Percentiles rank a stretch among this genome's conserved stretches.
These are phyloP conservation scores for Boletus pseudopeckii DNA, from an alignment of 768 basidiomycete species.

Conservation along the genomic window DNA sequence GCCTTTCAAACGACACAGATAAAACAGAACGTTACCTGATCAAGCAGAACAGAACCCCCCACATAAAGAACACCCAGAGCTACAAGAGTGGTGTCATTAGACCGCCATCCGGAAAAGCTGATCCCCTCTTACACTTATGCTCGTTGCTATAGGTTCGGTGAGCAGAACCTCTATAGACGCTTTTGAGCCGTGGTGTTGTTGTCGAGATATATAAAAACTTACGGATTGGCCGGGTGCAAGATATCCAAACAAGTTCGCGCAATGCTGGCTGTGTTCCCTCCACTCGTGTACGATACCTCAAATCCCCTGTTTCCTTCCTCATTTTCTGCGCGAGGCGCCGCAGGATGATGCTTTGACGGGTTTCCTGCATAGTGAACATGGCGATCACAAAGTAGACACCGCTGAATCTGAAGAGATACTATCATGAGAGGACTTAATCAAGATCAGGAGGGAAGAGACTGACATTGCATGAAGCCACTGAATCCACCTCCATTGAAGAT, in stretches of 20 bases:
- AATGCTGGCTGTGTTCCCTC: constrained; percentile 61
- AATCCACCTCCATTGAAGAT: constrained; percentile 75
- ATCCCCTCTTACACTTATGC: constrained; percentile 56
- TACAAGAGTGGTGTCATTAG: constrained; percentile 20
- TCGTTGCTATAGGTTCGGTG: constrained; percentile 65
- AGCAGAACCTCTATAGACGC: constrained; percentile 13
- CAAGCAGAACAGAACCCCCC: constrained; percentile 70
- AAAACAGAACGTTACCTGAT: constrained; percentile 40
- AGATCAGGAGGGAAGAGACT: constrained; percentile 7
- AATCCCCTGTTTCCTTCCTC: constrained; percentile 64
- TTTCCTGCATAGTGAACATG: constrained; percentile 62
- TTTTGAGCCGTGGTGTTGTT: neutral
- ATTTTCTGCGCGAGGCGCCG: constrained; percentile 56
- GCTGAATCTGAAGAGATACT: constrained; percentile 40
- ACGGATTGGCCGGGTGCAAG: constrained; percentile 71
- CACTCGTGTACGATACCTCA: constrained; percentile 55
- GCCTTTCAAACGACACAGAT: neutral
- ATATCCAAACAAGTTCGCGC: constrained; percentile 56
- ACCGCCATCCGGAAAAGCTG: neutral
- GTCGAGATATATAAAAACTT: constrained; percentile 26
- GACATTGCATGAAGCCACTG: constrained; percentile 76
- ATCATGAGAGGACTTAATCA: neutral
- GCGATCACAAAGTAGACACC: constrained; percentile 50
- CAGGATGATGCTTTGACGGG: constrained; percentile 67
- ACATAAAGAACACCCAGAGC: constrained; percentile 67